Base-by-base conservation (phyloP, 805 yeast species). In the Cephaloascus fragrans region DNA sequence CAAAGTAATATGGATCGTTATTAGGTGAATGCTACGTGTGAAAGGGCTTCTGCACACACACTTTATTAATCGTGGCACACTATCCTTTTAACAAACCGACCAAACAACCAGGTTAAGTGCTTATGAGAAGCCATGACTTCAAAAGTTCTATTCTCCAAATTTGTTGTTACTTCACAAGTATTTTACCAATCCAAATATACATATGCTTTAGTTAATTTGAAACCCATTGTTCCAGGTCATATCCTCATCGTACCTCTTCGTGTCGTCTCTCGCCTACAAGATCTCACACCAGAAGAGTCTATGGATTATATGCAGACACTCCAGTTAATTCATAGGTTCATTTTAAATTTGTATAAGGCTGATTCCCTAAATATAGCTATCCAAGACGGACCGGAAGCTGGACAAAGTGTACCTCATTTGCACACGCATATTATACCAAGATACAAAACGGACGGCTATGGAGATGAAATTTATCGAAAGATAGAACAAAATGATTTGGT, bases 361-460 rank as follows among this genome's bases (percentile, higher is more conserved):
- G 94, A 89, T 48, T 69, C 95, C 1, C 53, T 88, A 43, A 94
- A 94, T 53, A 71, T 93, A 32, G 90, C 97, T 9, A 86, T 94
- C 42, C 99, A 93, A 56, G 99, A 93, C 55, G 98, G 98, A 0
- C 84, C 88, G 0, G 87, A 87, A 37, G 90, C 97, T 1, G 98
- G 98, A 3, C 98, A 93, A 55, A 76, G 89, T n/a, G 80, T 93
- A 2, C 95, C 97, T 4, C 98, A 93, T 59, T 69, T 90, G 20
- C 98, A 93, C 57, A 83, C 96, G 17, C 99, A 93, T 56, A 62
- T 93, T 16, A 88, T 93, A 17, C 99, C 99, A 4, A 69, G 99
- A 32, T 78, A 71, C 54, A 67, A 64, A 37, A 63, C 64, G 3
- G 80, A 83, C 50, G 62, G 62, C 1, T 62, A 55, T 34, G 87